These are phyloP conservation scores for Filobasidium floriforme DNA, from an alignment of 768 basidiomycete genomes.

Conservation along the genomic window DNA sequence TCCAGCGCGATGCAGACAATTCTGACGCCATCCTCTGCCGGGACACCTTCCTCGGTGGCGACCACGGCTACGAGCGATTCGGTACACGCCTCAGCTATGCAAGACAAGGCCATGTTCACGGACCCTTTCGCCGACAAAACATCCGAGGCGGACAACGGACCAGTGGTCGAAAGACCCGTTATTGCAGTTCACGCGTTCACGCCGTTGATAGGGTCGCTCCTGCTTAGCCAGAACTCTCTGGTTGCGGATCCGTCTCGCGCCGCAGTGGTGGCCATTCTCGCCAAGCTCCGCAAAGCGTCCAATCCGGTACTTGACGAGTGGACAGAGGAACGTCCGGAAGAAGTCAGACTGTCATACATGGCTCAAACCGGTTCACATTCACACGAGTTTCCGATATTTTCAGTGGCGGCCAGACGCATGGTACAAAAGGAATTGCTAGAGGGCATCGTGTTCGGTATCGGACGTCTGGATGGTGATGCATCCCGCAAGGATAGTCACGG, in stretches of 20 bases:
- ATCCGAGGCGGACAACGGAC: background rate
- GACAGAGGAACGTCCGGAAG: slow-evolving; percentile 11
- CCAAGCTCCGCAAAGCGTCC: slow-evolving; percentile 57
- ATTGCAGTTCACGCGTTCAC: slow-evolving; percentile 81
- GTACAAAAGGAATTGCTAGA: slow-evolving; percentile 74
- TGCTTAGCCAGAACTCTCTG: slow-evolving; percentile 68
- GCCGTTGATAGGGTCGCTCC: slow-evolving; percentile 76
- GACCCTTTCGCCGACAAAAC: background rate
- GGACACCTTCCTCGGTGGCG: slow-evolving; percentile 11
- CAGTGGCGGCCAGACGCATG: slow-evolving; percentile 52
- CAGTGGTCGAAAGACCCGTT: slow-evolving; percentile 30
- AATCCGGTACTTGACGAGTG: slow-evolving; percentile 34
- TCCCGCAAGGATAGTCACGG: slow-evolving; percentile 22
- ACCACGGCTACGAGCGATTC: slow-evolving; percentile 13
- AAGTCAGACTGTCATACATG: slow-evolving; percentile 23
- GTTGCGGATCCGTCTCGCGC: slow-evolving; percentile 67
- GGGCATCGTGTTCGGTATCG: slow-evolving; percentile 84
- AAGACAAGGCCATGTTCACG: background rate
- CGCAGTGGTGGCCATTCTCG: slow-evolving; percentile 69
- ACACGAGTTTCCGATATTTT: slow-evolving; percentile 36
- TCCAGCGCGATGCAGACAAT: slow-evolving; percentile 12
- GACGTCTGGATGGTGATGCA: slow-evolving; percentile 55
- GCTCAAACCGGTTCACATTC: slow-evolving; percentile 42
- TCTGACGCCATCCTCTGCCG: slow-evolving; percentile 18
- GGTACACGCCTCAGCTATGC: background rate